Percentiles rank a stretch among this genome's conserved stretches.
phyloP scores from a whole-genome alignment of 164 flowering plant genomes.

The Stephania cephalantha region DNA sequence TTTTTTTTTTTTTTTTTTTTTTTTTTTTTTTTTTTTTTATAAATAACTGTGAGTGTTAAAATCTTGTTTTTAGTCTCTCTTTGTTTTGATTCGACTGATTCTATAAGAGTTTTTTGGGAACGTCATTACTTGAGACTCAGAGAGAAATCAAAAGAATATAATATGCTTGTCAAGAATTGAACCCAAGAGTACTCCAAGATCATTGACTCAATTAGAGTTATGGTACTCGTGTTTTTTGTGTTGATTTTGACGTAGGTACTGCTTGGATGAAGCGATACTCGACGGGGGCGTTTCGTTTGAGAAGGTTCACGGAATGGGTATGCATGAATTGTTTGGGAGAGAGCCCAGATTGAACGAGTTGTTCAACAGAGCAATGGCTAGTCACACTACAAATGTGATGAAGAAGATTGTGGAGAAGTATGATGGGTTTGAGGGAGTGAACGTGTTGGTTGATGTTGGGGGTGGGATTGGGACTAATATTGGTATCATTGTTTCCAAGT shows the following conservation, averaged over 20 bases:
- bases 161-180: no score
- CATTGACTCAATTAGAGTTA: no score
- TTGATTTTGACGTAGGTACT: slow-evolving; percentile 35
- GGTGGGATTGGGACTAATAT: slow-evolving; percentile 78
- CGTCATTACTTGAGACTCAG: no score
- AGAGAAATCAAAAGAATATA: no score
- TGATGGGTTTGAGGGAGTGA: slow-evolving; percentile 66
- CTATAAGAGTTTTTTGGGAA: no score
- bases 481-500: slow-evolving; percentile 54
- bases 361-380: slow-evolving; percentile 74
- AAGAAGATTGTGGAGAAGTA: slow-evolving; percentile 64
- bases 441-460: slow-evolving; percentile 70
- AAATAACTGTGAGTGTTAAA: no score
- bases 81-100: no score
- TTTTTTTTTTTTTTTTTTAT: no score
- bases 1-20: not conserved
- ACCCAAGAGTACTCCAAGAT: no score
- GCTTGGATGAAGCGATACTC: slow-evolving; percentile 80
- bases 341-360: slow-evolving; percentile 76
- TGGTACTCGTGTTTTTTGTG: not conserved
- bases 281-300: slow-evolving; percentile 83
- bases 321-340: slow-evolving; percentile 65
- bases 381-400: slow-evolving; percentile 68
- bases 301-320: slow-evolving; percentile 68
- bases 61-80: not conserved